Conservation (phyloP, 345 rosid species). For the Sonneratia alba region DNA sequence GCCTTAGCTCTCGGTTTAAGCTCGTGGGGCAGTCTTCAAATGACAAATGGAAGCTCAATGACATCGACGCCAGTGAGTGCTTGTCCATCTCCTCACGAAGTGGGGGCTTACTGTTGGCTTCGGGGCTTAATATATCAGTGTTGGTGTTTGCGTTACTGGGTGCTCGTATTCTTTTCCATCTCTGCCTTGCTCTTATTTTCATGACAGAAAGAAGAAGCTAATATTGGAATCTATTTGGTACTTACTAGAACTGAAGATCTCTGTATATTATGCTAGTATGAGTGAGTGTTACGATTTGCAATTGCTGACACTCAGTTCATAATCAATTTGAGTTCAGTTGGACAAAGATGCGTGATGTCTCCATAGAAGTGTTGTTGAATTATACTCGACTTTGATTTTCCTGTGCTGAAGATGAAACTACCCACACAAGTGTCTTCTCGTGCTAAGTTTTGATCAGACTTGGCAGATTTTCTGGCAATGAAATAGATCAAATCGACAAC, state of each 20-base stretch:
- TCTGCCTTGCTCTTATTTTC: too few relatives aligned
- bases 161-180: neutral
- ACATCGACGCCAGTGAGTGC: conserved; percentile 50
- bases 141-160: neutral
- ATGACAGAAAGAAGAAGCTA: too few relatives aligned
- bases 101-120: neutral
- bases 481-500: too few relatives aligned
- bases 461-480: neutral
- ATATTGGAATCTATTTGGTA: neutral
- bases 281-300: neutral
- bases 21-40: conserved; percentile 38
- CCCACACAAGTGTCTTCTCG: neutral
- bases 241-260: neutral
- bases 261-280: neutral
- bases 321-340: neutral
- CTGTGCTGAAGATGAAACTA: neutral
- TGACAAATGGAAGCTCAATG: conserved; percentile 61
- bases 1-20: conserved; percentile 38
- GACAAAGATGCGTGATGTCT: neutral
- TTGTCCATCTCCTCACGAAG: neutral
- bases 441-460: neutral
- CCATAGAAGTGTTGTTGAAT: neutral
- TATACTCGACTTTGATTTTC: neutral
- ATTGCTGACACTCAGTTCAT: neutral
- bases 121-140: neutral